Conservation (phyloP, 2,329 filamentous ascomycete genomes). For the Ceratocystis ficicola region DNA sequence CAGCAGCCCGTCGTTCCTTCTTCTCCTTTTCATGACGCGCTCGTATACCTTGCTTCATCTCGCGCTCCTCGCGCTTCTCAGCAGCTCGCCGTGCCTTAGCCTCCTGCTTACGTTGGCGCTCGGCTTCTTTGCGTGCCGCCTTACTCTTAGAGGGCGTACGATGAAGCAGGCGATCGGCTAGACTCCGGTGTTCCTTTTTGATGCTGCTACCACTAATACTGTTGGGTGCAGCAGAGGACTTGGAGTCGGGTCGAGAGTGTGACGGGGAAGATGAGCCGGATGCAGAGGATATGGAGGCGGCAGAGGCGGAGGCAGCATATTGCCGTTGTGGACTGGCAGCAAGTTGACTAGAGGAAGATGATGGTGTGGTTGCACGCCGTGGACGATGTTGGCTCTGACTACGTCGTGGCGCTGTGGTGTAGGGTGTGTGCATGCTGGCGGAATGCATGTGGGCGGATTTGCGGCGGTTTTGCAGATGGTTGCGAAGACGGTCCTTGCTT, state of each 20-base stretch:
- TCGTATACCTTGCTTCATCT: conserved; percentile 40
- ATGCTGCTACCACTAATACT: neutral
- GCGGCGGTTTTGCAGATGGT: neutral
- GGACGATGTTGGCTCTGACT: neutral
- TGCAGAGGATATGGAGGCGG: neutral
- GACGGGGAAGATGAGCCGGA: neutral
- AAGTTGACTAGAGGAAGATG: neutral
- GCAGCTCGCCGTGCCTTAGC: conserved; percentile 42
- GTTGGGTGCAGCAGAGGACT: neutral
- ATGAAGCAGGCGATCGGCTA: conserved; percentile 15
- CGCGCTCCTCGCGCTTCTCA: conserved; percentile 36
- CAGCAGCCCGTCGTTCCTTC: conserved; percentile 46
- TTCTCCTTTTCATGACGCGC: conserved; percentile 40
- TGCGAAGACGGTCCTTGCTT: neutral
- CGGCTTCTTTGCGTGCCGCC: conserved; percentile 11
- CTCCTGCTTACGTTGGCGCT: conserved; percentile 27
- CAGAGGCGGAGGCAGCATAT: neutral
- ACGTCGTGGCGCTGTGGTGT: neutral
- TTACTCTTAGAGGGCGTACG: conserved; percentile 8
- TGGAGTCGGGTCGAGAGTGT: neutral
- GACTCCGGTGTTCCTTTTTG: conserved; percentile 13
- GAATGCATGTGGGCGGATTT: neutral
- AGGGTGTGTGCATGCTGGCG: neutral
- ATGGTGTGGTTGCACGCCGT: neutral
- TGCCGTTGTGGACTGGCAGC: neutral